Evolutionary conservation across 2,329 filamentous ascomycete species (phyloP).

Genomic region (Alternaria hordeiaustralica): DNA sequence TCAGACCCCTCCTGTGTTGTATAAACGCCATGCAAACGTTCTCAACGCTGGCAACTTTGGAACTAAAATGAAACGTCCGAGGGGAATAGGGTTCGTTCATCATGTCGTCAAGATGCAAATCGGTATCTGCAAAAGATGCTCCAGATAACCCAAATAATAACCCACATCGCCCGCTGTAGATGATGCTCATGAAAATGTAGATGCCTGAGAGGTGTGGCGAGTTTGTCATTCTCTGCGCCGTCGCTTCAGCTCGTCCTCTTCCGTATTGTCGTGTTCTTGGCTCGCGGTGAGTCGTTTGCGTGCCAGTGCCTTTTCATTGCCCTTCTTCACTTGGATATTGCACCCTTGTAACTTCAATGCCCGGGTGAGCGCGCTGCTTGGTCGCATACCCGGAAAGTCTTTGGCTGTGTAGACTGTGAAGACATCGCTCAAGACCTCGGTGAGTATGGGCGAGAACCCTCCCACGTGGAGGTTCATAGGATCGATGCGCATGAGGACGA

Average conservation of each 20-base stretch:
- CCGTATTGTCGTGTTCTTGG: conserved; percentile 51
- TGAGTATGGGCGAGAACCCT: conserved; percentile 56
- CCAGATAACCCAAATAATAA: conserved; percentile 39
- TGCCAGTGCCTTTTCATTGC: conserved; percentile 68
- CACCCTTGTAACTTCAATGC: conserved; percentile 79
- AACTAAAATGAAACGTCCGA: conserved; percentile 20
- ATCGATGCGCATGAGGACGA: conserved; percentile 75
- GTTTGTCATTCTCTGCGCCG: conserved; percentile 43
- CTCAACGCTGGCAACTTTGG: conserved; percentile 13
- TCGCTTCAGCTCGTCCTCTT: conserved; percentile 47
- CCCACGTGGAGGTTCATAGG: conserved; percentile 64
- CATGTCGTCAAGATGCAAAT: conserved; percentile 45
- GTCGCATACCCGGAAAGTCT: conserved; percentile 84
- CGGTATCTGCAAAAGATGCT: conserved; percentile 41
- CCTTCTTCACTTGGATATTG: conserved; percentile 86
- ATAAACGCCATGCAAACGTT: conserved; percentile 8
- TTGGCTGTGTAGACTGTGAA: conserved; percentile 85
- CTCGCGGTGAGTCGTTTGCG: conserved; percentile 49
- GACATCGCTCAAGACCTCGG: conserved; percentile 67
- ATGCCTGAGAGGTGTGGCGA: not conserved
- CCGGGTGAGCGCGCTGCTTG: conserved; percentile 76
- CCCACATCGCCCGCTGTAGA: conserved; percentile 33
- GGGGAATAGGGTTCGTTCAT: conserved; percentile 32
- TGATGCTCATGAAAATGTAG: conserved; percentile 19
- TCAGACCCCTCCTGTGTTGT: conserved; percentile 3